Percentiles rank a stretch among this genome's conserved stretches.
Evolutionary conservation across 306 rosid species (phyloP).

Genomic region (Cicer yamashitae): DNA sequence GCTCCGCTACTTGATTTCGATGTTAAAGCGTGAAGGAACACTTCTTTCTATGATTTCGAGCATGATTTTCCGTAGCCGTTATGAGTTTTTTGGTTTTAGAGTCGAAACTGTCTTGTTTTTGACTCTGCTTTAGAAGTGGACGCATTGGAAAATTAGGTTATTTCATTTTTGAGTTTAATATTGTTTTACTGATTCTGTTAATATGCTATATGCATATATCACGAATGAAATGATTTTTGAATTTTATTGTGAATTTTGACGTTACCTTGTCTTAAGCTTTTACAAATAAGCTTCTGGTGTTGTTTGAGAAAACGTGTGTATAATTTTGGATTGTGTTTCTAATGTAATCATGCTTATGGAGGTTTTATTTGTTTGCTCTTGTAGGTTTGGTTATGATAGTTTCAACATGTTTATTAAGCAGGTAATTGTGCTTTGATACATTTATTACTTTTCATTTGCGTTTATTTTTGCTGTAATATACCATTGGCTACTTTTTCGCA

Average conservation of each 20-base stretch:
- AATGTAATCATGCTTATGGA: constrained; percentile 37
- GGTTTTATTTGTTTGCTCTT: constrained; percentile 27
- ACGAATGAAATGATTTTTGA: background rate
- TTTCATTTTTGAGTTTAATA: background rate
- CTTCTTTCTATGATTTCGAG: background rate
- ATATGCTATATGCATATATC: background rate
- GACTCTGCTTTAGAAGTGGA: too few relatives aligned
- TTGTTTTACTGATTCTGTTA: constrained; percentile 19
- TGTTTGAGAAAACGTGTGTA: constrained; percentile 2
- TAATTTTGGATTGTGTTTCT: constrained; percentile 3
- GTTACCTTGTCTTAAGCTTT: background rate
- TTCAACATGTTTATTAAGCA: constrained; percentile 91
- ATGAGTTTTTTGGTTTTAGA: background rate
- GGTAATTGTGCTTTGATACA: constrained; percentile 54
- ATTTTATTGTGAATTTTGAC: constrained; percentile 17
- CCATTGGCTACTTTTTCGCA: background rate
- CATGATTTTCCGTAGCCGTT: background rate
- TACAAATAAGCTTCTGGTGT: background rate
- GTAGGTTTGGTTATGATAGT: constrained; percentile 51
- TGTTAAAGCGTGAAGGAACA: background rate
- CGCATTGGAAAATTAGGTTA: too few relatives aligned
- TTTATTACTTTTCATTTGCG: background rate
- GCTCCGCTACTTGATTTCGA: background rate
- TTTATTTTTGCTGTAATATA: background rate
- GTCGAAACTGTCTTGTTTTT: background rate